Evolutionary conservation across 108 stramenopile species (phyloP).

Genomic region (Cyclostephanos tholiformis): DNA sequence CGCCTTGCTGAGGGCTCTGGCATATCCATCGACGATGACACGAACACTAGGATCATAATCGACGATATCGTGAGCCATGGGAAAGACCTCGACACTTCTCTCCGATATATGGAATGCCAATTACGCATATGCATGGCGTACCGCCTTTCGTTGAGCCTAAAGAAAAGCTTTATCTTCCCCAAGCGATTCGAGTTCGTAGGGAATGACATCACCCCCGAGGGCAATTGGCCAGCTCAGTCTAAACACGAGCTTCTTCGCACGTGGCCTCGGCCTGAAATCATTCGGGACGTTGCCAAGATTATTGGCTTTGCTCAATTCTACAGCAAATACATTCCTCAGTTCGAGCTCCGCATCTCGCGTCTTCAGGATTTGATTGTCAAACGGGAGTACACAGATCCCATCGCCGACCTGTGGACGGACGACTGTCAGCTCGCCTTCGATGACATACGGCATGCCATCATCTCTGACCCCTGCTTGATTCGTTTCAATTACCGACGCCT

Average conservation of each 20-base stretch:
- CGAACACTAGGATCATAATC: no score
- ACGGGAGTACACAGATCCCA: not conserved
- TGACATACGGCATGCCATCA: not conserved
- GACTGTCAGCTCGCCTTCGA: not conserved
- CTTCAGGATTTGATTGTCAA: not conserved
- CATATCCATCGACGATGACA: no score
- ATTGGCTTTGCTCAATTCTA: not conserved
- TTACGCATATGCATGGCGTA: not conserved
- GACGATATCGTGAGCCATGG: not conserved
- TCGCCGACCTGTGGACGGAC: not conserved
- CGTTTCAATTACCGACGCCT: no score
- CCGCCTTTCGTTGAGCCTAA: not conserved
- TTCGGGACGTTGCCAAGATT: not conserved
- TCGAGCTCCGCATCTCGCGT: not conserved
- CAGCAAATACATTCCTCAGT: not conserved
- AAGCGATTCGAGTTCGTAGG: not conserved
- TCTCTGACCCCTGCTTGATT: not conserved
- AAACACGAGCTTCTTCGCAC: no score
- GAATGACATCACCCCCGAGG: not conserved
- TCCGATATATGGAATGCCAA: not conserved
- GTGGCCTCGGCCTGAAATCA: not conserved
- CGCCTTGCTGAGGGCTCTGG: no score
- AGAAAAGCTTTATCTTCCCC: not conserved
- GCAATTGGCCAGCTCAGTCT: no score
- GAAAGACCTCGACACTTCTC: not conserved